Evolutionary conservation across 441 rosid species (phyloP), one percentile per base, ranked within the genome.

Genomic region (Codiaeum variegatum): DNA sequence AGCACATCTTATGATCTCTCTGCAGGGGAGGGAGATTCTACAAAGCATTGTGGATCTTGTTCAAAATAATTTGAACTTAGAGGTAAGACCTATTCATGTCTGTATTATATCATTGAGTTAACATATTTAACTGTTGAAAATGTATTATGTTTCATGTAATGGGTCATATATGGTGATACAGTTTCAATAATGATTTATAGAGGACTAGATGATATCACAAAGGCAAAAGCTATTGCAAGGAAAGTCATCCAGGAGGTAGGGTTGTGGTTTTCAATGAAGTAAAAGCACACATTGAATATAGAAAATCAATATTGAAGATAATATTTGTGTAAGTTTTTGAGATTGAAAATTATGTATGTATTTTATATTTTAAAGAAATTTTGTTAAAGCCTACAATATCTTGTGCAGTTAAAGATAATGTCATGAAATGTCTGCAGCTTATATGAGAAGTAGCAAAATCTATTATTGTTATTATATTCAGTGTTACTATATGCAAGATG

Each of bases 131-230:
- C 69, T 72, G 62, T 55, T 73, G 73, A 80, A 51, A 70, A 62
- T 64, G 69, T 58, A 42, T 79, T 70, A 52, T 84, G 62, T 74
- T 83, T 58, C 71, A 66, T 67, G 51, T 80, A 73, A 60, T 90
- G 93, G 97, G 99, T 95, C 23, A 88, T 95, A 46, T 95, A 95
- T 73, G 99, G 99, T 68, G 99, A 93, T 79, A 95, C 99, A 21
- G 99, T 91, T 87, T 95, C 99, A 74, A 95, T 95, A 80, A 95
- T 95, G 99, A 91, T 93, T 79, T 83, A 95, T 80, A 95, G 90
- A 73, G 97, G 98, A 74, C 85, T 93, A 31, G 95, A 93, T 77
- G 96, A 95, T 78, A 77, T 89, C 71, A 73, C 83, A 71, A 85
- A 90, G 84, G 97, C 90, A 79, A 89, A 88, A 76, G 85, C 84